Evolutionary conservation across 2,329 filamentous ascomycete genomes (phyloP).

Genomic region (Diaporthe velutina): DNA sequence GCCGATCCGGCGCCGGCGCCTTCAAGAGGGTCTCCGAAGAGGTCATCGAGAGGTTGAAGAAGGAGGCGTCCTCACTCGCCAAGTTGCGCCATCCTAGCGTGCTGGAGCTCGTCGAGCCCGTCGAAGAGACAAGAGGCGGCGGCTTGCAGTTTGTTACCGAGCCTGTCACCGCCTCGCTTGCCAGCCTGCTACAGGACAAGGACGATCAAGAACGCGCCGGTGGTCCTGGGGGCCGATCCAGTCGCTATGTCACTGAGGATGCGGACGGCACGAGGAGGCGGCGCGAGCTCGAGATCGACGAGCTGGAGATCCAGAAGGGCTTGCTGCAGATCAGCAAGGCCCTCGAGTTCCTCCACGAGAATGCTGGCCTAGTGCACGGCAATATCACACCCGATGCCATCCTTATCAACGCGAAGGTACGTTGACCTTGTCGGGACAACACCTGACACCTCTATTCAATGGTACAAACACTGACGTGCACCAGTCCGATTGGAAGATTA

Average conservation of each 20-base stretch:
- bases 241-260: slow-evolving; percentile 86
- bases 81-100: slow-evolving; percentile 91
- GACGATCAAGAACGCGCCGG: slow-evolving; percentile 84
- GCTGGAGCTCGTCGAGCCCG: slow-evolving; percentile 91
- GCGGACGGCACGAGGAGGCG: slow-evolving; percentile 78
- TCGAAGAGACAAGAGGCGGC: slow-evolving; percentile 92
- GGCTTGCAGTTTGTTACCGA: slow-evolving; percentile 97
- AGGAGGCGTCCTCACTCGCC: slow-evolving; percentile 90
- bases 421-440: slow-evolving; percentile 43
- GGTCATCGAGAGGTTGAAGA: slow-evolving; percentile 89
- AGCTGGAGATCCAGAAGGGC: slow-evolving; percentile 97
- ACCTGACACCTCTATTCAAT: neutral
- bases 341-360: slow-evolving; percentile 94
- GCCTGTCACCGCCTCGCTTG: slow-evolving; percentile 88
- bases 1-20: slow-evolving; percentile 71
- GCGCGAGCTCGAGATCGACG: slow-evolving; percentile 92
- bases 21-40: slow-evolving; percentile 89
- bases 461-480: slow-evolving; percentile 42
- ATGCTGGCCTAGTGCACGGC: slow-evolving; percentile 91
- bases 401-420: slow-evolving; percentile 90
- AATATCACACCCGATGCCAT: slow-evolving; percentile 95
- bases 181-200: slow-evolving; percentile 85
- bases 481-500: slow-evolving; percentile 97
- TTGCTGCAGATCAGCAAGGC: slow-evolving; percentile 93
- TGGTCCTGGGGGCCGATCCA: slow-evolving; percentile 77